These are phyloP conservation scores for Microsporum audouinii DNA, from an alignment of 2,329 filamentous ascomycete species.

Conservation along the genomic window DNA sequence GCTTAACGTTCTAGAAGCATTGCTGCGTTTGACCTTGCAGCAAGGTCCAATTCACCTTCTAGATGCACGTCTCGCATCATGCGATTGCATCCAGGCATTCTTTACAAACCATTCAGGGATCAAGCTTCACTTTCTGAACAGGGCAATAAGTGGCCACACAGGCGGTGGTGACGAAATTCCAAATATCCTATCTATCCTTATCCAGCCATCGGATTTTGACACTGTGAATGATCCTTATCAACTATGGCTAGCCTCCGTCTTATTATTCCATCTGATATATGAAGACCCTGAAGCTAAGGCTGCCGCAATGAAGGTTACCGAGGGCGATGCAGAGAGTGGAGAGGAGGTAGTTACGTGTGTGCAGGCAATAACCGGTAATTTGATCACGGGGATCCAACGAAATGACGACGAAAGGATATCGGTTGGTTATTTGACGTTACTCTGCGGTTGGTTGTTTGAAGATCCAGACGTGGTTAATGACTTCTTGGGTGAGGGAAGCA, in stretches of 20 bases:
- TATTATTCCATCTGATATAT: slow-evolving; percentile 74
- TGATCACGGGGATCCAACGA: slow-evolving; percentile 67
- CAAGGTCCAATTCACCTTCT: slow-evolving; percentile 56
- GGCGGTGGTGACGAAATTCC: slow-evolving; percentile 69
- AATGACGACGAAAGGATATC: slow-evolving; percentile 67
- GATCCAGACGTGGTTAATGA: slow-evolving; percentile 86
- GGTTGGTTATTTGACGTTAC: slow-evolving; percentile 78
- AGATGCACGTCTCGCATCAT: slow-evolving; percentile 72
- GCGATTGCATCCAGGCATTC: slow-evolving; percentile 86
- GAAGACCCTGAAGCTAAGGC: slow-evolving; percentile 70
- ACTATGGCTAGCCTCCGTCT: slow-evolving; percentile 76
- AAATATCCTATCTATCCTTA: slow-evolving; percentile 75
- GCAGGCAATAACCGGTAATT: slow-evolving; percentile 72
- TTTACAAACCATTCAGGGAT: slow-evolving; percentile 73
- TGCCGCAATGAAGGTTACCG: slow-evolving; percentile 67
- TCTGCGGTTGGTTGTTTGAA: slow-evolving; percentile 84
- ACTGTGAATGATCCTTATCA: slow-evolving; percentile 70
- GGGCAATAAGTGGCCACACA: slow-evolving; percentile 78
- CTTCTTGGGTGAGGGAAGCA: slow-evolving; percentile 82
- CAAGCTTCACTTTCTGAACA: slow-evolving; percentile 68
- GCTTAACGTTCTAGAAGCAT: slow-evolving; percentile 85
- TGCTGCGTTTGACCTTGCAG: slow-evolving; percentile 70
- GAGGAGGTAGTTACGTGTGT: slow-evolving; percentile 94
- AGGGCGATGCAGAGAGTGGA: slow-evolving; percentile 77
- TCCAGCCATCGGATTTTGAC: slow-evolving; percentile 53